phyloP scores from a whole-genome alignment of 225 moss, liverwort and hornwort species.

The Physcomitrellopsis africana region DNA sequence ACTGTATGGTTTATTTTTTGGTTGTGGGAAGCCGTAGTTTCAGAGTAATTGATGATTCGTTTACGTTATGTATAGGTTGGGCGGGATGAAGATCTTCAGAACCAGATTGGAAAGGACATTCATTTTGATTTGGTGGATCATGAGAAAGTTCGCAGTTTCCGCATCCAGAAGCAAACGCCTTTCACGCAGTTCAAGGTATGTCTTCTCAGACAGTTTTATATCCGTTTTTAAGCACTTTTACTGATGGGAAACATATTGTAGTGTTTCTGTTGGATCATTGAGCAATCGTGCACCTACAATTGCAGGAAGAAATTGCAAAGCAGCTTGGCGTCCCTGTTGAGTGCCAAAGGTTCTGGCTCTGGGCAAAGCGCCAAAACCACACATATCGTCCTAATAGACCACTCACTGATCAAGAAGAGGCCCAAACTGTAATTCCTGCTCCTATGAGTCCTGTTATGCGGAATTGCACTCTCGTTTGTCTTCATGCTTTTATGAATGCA shows the following conservation, averaged over 20 bases:
- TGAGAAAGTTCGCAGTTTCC: slow-evolving; percentile 98
- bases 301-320: slow-evolving; percentile 92
- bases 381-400: slow-evolving; percentile 97
- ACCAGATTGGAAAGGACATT: slow-evolving; percentile 97
- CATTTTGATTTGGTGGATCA: slow-evolving; percentile 99
- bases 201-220: not conserved
- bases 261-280: too few relatives aligned
- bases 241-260: too few relatives aligned
- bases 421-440: slow-evolving; percentile 72
- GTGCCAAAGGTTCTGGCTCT: slow-evolving; percentile 97
- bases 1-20: not conserved
- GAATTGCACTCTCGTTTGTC: too few relatives aligned
- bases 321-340: slow-evolving; percentile 84
- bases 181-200: slow-evolving; percentile 94
- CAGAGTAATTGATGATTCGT: slow-evolving; percentile 10
- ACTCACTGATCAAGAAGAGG: slow-evolving; percentile 90
- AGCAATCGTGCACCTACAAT: not conserved
- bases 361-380: slow-evolving; percentile 99
- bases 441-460: not conserved
- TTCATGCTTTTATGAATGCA: too few relatives aligned
- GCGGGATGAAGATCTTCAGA: slow-evolving; percentile 93
- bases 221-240: too few relatives aligned
- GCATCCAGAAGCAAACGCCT: slow-evolving; percentile 98
- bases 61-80: slow-evolving; percentile 64
- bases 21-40: not conserved